These are phyloP conservation scores for Colletotrichum trifolii DNA, from an alignment of 2,329 filamentous ascomycete species.

Conservation along the genomic window DNA sequence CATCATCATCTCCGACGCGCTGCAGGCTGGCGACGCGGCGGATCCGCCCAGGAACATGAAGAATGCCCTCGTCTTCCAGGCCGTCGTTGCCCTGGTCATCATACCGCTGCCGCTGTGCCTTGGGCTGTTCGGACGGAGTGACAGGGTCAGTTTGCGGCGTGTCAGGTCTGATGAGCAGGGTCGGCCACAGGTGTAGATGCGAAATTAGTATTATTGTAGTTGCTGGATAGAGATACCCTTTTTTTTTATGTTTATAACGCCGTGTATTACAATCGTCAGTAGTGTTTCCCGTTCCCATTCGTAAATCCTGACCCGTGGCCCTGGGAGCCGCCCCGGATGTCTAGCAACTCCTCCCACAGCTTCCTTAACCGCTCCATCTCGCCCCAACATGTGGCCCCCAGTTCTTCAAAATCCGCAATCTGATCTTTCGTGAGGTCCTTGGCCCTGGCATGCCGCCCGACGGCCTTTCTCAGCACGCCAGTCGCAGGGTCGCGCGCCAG, in stretches of 20 bases:
- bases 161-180: constrained; percentile 53
- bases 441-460: constrained; percentile 69
- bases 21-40: constrained; percentile 66
- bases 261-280: neutral
- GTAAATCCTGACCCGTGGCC: neutral
- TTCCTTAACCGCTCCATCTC: constrained; percentile 77
- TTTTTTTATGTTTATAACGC: constrained; percentile 20
- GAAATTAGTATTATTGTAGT: constrained; percentile 2
- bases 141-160: constrained; percentile 62
- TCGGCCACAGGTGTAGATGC: neutral
- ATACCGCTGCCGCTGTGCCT: constrained; percentile 76
- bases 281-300: constrained; percentile 6
- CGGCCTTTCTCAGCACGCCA: constrained; percentile 61
- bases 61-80: constrained; percentile 80
- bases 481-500: constrained; percentile 57
- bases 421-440: constrained; percentile 70
- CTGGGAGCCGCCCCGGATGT: constrained; percentile 3
- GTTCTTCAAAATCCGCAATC: constrained; percentile 69
- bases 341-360: constrained; percentile 69
- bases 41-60: constrained; percentile 78
- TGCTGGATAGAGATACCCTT: constrained; percentile 7
- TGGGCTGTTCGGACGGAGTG: constrained; percentile 73
- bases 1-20: constrained; percentile 82
- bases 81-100: constrained; percentile 73
- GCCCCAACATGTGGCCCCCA: constrained; percentile 72